Conservation (phyloP, 345 rosid species). For the Salix exigua region DNA sequence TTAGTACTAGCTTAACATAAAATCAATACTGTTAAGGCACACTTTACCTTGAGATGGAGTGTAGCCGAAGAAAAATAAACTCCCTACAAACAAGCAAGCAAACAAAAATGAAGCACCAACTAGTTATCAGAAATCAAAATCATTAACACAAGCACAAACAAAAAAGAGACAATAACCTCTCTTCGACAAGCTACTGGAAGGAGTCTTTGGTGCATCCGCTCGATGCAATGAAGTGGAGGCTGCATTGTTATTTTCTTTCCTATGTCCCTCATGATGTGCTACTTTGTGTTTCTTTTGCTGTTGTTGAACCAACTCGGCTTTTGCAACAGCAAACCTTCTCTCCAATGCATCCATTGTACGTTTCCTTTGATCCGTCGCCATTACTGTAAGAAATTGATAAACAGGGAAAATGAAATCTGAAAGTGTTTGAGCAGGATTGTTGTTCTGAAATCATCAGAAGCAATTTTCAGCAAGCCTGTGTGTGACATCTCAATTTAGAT, state of each 20-base stretch:
- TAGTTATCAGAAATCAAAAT: background rate
- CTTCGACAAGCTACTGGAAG: conserved; percentile 15
- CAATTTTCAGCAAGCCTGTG: too few relatives aligned
- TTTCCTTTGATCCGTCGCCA: conserved; percentile 30
- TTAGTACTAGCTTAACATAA: too few relatives aligned
- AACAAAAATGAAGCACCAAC: background rate
- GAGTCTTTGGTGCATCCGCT: conserved; percentile 20
- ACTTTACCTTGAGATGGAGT: too few relatives aligned
- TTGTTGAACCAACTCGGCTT: conserved; percentile 54
- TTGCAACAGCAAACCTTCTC: conserved; percentile 48
- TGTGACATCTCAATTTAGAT: too few relatives aligned
- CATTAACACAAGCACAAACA: background rate
- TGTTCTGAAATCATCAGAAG: too few relatives aligned
- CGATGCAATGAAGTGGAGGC: conserved; percentile 16
- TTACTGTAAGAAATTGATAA: background rate
- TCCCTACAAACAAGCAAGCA: background rate
- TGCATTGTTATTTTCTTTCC: conserved; percentile 2
- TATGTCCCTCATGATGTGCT: conserved; percentile 12
- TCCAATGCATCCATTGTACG: conserved; percentile 57
- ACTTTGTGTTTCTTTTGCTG: conserved; percentile 35
- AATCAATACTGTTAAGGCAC: too few relatives aligned
- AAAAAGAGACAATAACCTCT: conserved; percentile 31
- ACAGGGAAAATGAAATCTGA: background rate
- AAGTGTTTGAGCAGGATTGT: background rate
- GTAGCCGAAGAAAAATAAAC: too few relatives aligned